phyloP scores from a whole-genome alignment of 2,329 filamentous ascomycete genomes.

The Ceratocystis smalleyi region DNA sequence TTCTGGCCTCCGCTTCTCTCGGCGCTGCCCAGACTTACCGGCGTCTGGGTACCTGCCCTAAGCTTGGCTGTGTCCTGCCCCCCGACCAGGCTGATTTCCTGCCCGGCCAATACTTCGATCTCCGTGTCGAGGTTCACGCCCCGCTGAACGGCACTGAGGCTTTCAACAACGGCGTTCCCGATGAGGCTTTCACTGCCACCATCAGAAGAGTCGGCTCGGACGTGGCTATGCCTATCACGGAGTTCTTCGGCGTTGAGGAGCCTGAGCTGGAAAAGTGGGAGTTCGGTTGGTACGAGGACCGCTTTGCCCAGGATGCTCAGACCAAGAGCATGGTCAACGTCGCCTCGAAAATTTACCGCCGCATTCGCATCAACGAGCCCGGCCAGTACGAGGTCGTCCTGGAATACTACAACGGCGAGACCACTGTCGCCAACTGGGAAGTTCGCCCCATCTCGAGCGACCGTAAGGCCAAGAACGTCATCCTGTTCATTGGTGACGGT shows the following conservation, averaged over 20 bases:
- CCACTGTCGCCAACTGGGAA: conserved; percentile 59
- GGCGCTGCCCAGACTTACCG: conserved; percentile 42
- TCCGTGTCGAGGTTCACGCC: conserved; percentile 68
- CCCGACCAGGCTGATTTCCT: conserved; percentile 63
- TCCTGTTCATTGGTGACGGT: conserved; percentile 64
- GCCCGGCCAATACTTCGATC: conserved; percentile 69
- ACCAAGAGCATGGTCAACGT: conserved; percentile 63
- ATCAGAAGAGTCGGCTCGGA: conserved; percentile 48
- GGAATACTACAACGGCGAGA: conserved; percentile 56
- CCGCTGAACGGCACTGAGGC: conserved; percentile 69
- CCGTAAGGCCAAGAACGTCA: conserved; percentile 69
- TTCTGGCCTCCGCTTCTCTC: conserved; percentile 13
- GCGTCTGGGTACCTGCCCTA: conserved; percentile 42
- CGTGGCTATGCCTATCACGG: conserved; percentile 36
- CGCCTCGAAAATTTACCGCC: conserved; percentile 61
- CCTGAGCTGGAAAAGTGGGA: conserved; percentile 65
- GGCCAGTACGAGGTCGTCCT: conserved; percentile 65
- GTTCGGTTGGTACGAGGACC: conserved; percentile 73
- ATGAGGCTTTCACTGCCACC: conserved; percentile 60
- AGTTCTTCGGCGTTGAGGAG: conserved; percentile 56
- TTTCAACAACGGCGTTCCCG: conserved; percentile 50
- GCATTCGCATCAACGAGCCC: conserved; percentile 60
- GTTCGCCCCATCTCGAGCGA: conserved; percentile 55
- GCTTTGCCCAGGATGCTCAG: conserved; percentile 58
- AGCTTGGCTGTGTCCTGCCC: conserved; percentile 43